Evolutionary conservation across 768 basidiomycete species (phyloP), one percentile per base, ranked within the genome.

Genomic region (Gloeophyllum trabeum): DNA sequence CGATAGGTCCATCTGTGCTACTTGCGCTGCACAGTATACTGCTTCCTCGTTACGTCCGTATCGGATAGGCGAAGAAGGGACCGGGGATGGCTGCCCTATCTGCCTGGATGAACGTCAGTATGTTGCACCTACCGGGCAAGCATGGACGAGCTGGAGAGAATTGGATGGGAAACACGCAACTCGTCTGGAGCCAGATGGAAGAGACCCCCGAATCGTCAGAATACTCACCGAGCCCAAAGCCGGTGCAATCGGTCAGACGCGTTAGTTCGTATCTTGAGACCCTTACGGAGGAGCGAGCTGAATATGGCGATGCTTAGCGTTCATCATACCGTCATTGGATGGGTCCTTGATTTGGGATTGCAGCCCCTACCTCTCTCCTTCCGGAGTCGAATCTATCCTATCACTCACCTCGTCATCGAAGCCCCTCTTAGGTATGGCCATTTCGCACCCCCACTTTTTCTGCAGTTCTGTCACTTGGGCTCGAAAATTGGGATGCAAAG

Each of bases 61-160:
- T 16, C 10, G 16, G 28, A 10, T 32, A 10, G 28, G 28, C 10
- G 36, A 37, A 10, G 36, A 37, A 21, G 10, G 12, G 13, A 19
- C 7, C 7, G 10, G 10, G 12, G 10, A 10, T 21, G 36, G 10
- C 36, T 37, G 36, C 20, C 10, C 20, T 7, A 37, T 37, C 36
- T 37, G 36, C 20, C 20, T 37, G 36, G 36, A 37, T 37, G 13
- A 12, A 7, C 36, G 36, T 21, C 36, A 37, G 36, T 37, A 37
- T 19, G 36, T 37, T 10, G 10, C 36, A 7, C 10, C 10, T 6
- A 10, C 36, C 10, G 36, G 36, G 7, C 36, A 37, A 21, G 12
- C 36, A 10, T 37, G 36, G 36, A 37, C 36, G 7, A 10, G 10
- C 7, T 37, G 10, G 36, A 7, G 13, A 10, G 20, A 12, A 7